These are phyloP conservation scores for Ottelia alismoides DNA, from an alignment of 106 monocot genomes.

Conservation along the genomic window DNA sequence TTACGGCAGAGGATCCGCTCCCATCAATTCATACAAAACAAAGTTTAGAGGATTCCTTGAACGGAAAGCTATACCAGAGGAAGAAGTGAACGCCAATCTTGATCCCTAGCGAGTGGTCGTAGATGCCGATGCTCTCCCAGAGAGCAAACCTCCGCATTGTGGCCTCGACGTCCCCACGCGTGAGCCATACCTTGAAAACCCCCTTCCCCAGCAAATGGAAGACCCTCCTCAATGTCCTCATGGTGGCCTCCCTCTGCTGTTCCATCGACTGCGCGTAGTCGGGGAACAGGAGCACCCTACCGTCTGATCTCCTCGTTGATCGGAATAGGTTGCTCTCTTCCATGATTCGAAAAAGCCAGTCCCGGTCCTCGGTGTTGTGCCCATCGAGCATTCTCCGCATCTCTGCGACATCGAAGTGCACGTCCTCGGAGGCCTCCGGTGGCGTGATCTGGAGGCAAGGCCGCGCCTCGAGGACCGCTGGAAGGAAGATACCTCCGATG, in stretches of 20 bases:
- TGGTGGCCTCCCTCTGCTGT: conserved; percentile 73
- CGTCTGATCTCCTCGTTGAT: conserved; percentile 20
- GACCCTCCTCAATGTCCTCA: conserved; percentile 76
- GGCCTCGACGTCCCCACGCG: conserved; percentile 18
- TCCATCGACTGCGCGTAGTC: conserved; percentile 86
- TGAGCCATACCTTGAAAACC: conserved; percentile 75
- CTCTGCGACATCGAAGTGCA: conserved; percentile 18
- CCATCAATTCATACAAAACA: too few species aligned
- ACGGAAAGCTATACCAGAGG: too few species aligned
- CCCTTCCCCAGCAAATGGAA: conserved; percentile 31
- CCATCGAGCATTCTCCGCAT: conserved; percentile 63
- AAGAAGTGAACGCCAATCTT: conserved; percentile 88
- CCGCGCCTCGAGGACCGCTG: too few species aligned
- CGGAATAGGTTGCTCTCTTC: conserved; percentile 62
- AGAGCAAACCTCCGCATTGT: conserved; percentile 60
- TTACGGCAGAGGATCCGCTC: too few species aligned
- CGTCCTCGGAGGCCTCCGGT: conserved; percentile 26
- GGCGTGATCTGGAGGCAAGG: conserved; percentile 33
- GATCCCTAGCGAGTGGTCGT: conserved; percentile 75
- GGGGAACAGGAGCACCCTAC: conserved; percentile 36
- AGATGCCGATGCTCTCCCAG: conserved; percentile 41
- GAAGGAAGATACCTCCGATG: too few species aligned
- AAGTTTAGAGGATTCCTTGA: too few species aligned
- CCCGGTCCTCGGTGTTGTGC: conserved; percentile 46
- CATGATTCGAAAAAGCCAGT: conserved; percentile 61